Base-by-base conservation (phyloP, 1,139 yeast genomes). In the Suhomyces bribrorum region DNA sequence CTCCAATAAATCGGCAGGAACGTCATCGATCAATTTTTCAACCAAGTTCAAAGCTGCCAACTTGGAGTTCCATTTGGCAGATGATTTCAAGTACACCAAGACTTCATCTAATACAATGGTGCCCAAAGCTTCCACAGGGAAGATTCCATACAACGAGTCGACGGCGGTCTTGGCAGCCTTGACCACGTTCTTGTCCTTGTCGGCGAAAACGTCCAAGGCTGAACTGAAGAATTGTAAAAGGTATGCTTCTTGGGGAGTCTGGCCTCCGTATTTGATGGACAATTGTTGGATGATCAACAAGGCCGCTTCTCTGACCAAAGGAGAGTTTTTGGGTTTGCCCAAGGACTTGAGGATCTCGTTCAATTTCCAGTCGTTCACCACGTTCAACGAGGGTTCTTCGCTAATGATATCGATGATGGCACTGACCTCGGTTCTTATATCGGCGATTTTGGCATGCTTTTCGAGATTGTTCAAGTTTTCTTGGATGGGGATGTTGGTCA, bases 51-150 rank as follows among this genome's bases (percentile, higher is more conserved):
- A 73, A 40, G 94, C 94, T 13, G 86, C 95, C 37, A 87, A 57
- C 64, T 92, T 90, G 35, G 89, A 77, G 63, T 87, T 94, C 96
- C 97, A 90, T 65, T 90, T 92, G 38, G 96, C 95, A 36, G 96
- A 82, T 2, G 90, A 81, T 44, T 75, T 72, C 53, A 92, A 73
- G 58, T 86, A 89, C 12, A 57, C 60, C 48, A 86, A 64, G 20
- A 87, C 59, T 40, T 69, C 75, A 41, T 84, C 80, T 34, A 92
- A 60, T 24, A 90, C 74, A 9, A 77, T 76, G 7, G 92, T 72
- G 2, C 88, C 83, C 47, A 83, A 73, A 1, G 95, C 94, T 63
- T 88, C 95, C n/a, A 75, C 67, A 29, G 95, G 89, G 67, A 77
- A 85, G 45, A 79, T 66, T 5, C 81, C 83, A 53, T 80, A 77